Conservation (phyloP, 495 filamentous ascomycete species). For the Aeminium ludgeri region DNA sequence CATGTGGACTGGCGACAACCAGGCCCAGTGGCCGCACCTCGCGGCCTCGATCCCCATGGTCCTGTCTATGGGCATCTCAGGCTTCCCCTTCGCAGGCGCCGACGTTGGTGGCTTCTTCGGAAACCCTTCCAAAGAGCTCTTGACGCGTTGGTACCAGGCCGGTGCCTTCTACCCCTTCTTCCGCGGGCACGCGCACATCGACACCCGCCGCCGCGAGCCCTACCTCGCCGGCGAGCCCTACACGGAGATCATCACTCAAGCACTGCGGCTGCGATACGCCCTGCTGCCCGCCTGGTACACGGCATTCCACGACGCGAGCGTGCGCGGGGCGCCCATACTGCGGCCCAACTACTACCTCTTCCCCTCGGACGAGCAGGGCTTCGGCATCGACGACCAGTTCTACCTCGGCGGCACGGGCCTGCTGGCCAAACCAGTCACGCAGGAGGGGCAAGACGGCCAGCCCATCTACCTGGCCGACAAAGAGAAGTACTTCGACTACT, state of each 20-base stretch:
- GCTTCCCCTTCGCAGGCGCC: slow-evolving; percentile 86
- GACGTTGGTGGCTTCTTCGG: slow-evolving; percentile 98
- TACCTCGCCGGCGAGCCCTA: slow-evolving; percentile 78
- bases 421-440: slow-evolving; percentile 71
- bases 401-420: slow-evolving; percentile 77
- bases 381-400: slow-evolving; percentile 81
- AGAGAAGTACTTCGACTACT: slow-evolving; percentile 87
- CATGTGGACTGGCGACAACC: slow-evolving; percentile 98
- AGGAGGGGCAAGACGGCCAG: slow-evolving; percentile 50
- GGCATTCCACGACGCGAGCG: slow-evolving; percentile 75
- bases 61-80: slow-evolving; percentile 74
- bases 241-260: slow-evolving; percentile 67
- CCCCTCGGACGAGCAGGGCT: slow-evolving; percentile 70
- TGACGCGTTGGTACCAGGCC: slow-evolving; percentile 90
- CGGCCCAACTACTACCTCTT: slow-evolving; percentile 83
- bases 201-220: slow-evolving; percentile 82
- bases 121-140: slow-evolving; percentile 78
- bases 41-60: slow-evolving; percentile 79
- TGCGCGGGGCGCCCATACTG: slow-evolving; percentile 71
- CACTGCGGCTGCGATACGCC: slow-evolving; percentile 74
- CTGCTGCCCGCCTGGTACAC: slow-evolving; percentile 93
- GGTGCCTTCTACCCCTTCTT: slow-evolving; percentile 98
- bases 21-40: slow-evolving; percentile 83
- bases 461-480: slow-evolving; percentile 76
- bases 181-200: slow-evolving; percentile 94